Base-by-base conservation (phyloP, 2,329 filamentous ascomycete genomes). In the Claviceps purpurea region DNA sequence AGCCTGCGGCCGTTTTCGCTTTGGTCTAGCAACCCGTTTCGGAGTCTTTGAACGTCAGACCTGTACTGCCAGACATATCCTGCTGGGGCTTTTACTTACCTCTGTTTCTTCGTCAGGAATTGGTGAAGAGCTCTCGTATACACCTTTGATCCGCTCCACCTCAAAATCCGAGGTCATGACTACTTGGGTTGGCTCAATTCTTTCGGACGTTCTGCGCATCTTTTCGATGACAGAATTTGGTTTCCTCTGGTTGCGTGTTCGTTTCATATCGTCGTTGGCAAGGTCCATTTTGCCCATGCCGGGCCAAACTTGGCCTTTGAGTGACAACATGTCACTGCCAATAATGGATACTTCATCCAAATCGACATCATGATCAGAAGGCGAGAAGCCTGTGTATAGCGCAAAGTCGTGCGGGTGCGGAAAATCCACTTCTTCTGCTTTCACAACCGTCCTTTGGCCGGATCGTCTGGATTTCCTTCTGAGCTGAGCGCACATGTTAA, bases 261-360 rank as follows among this genome's bases (percentile, higher is more conserved):
- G 77, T 59, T 81, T 84, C 74, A 86, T 84, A 55, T 84, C 79
- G 16, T 81, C 76, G 4, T 83, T 86, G 4, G 87, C 87, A 50
- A 87, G 81, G 65, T 91, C 87, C 62, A 90, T 89, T n/a, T 88
- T 75, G 50, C 79, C 78, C 86, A 90, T 90, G 18, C 87, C 87
- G 2, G 84, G 82, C 75, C 82, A 89, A 47, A 80, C 71, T n/a
- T 83, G 71, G 2, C 86, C 86, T 64, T 90, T 90, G 50, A 89
- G 73, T 11, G 65, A 62, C 55, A 70, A 56, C 55, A 62, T 64
- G 30, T 70, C 68, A 34, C 57, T 52, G 24, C 57, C 52, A 34
- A 53, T 55, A 2, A 52, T 47, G 16, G 58, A 53, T 24, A 60
- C 56, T 5, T 65, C 64, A 4, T 68, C 66, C 16, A 57, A 37